A percentile compares a stretch with the other conserved stretches of the same genome.
Evolutionary conservation across 2,329 filamentous ascomycete genomes (phyloP).

Genomic region (Sordariomycetes sp.): DNA sequence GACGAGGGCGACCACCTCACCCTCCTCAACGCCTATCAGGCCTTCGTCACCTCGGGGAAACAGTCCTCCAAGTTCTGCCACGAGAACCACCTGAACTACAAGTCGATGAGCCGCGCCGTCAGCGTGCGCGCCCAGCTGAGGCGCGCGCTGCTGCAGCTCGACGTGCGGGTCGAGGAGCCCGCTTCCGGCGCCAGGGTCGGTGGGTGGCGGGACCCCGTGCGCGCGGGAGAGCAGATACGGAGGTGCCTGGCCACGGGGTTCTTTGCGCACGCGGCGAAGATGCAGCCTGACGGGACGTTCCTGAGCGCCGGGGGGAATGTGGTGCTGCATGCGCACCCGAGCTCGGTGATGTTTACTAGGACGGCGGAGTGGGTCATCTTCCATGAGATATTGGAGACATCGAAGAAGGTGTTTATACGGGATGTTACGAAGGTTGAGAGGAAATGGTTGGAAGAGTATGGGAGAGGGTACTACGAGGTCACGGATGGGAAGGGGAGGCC

Average conservation of each 20-base stretch:
- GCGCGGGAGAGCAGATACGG: conserved; percentile 61
- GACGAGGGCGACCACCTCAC: conserved; percentile 93
- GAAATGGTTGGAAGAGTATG: conserved; percentile 84
- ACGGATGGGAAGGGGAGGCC: conserved; percentile 5
- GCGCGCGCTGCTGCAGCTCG: conserved; percentile 78
- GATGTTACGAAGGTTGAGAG: conserved; percentile 93
- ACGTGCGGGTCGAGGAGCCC: conserved; percentile 57
- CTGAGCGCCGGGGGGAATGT: conserved; percentile 72
- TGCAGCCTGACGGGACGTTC: conserved; percentile 89
- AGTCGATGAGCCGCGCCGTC: conserved; percentile 69
- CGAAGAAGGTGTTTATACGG: conserved; percentile 78
- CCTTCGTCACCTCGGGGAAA: conserved; percentile 72
- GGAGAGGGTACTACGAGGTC: conserved; percentile 68
- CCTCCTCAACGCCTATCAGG: conserved; percentile 84
- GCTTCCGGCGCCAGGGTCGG: conserved; percentile 15
- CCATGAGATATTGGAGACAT: conserved; percentile 83
- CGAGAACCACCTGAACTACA: conserved; percentile 79
- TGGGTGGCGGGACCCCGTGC: conserved; percentile 11
- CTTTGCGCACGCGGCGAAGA: conserved; percentile 85
- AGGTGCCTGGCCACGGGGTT: conserved; percentile 82
- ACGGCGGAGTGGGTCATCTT: conserved; percentile 97
- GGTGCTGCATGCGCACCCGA: conserved; percentile 78
- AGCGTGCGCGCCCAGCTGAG: conserved; percentile 80
- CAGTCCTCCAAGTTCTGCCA: conserved; percentile 82
- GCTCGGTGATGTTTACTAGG: conserved; percentile 87